Conservation (phyloP, 2,329 filamentous ascomycete species). For the Phialophora chinensis region DNA sequence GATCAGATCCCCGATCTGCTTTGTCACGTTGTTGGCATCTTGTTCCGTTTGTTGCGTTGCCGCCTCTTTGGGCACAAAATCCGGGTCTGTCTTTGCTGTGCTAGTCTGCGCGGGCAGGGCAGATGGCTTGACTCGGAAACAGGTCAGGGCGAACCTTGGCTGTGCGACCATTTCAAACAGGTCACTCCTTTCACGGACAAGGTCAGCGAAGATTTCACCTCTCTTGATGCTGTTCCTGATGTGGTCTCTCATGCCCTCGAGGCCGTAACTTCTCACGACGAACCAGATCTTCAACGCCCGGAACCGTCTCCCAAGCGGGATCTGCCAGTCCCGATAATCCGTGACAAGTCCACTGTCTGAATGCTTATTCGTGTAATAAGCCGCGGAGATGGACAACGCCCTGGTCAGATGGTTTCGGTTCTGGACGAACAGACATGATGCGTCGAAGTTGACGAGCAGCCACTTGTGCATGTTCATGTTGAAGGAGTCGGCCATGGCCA, state of each 20-base stretch:
- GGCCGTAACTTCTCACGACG: constrained; percentile 80
- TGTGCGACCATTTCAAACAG: constrained; percentile 77
- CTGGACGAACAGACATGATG: constrained; percentile 79
- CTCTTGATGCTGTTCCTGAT: constrained; percentile 71
- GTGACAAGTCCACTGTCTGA: constrained; percentile 84
- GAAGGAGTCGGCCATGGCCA: constrained; percentile 75
- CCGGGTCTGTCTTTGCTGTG: constrained; percentile 42
- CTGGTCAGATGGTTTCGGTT: constrained; percentile 76
- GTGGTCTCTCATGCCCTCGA: constrained; percentile 75
- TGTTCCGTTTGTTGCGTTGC: constrained; percentile 53
- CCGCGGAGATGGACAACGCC: constrained; percentile 77
- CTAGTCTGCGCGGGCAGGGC: constrained; percentile 18
- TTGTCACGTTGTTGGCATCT: constrained; percentile 71
- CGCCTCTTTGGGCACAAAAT: constrained; percentile 39
- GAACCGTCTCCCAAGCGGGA: constrained; percentile 88
- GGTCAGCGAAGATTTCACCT: constrained; percentile 71
- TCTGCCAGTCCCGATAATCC: constrained; percentile 97
- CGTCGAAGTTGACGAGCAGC: constrained; percentile 92
- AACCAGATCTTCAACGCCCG: constrained; percentile 94
- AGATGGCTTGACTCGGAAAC: constrained; percentile 68
- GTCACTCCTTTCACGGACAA: constrained; percentile 65
- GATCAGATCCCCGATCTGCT: constrained; percentile 74
- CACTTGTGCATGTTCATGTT: constrained; percentile 98
- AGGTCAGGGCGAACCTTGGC: constrained; percentile 79
- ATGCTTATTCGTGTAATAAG: constrained; percentile 82